Conservation (phyloP, 192 early-diverging fungal genomes). For the Rhizophagus sp. region DNA sequence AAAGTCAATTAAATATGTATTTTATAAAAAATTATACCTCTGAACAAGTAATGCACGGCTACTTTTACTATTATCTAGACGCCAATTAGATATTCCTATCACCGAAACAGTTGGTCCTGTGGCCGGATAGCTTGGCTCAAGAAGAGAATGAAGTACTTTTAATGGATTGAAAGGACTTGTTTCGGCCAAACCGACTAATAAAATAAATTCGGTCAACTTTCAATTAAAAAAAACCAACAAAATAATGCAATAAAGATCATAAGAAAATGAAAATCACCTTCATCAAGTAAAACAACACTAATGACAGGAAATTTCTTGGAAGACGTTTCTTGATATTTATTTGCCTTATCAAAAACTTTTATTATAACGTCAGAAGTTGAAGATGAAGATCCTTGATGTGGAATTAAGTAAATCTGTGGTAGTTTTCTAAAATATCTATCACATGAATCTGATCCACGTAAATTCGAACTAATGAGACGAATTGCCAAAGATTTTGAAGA, state of each 20-base stretch:
- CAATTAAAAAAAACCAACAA: too few species aligned
- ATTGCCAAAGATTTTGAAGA: slow-evolving; percentile 28
- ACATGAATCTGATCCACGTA: slow-evolving; percentile 26
- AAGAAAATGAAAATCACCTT: neutral
- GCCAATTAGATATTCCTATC: slow-evolving; percentile 30
- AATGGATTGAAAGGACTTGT: neutral
- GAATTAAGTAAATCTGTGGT: slow-evolving; percentile 27
- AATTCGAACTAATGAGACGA: slow-evolving; percentile 17
- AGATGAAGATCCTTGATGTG: slow-evolving; percentile 8
- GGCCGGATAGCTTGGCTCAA: slow-evolving; percentile 19
- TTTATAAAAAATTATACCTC: too few species aligned
- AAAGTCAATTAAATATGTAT: too few species aligned
- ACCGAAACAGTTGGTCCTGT: neutral
- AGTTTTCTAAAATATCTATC: slow-evolving; percentile 10
- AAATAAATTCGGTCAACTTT: too few species aligned
- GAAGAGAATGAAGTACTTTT: neutral
- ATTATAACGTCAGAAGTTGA: slow-evolving; percentile 31
- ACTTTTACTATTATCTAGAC: slow-evolving; percentile 27
- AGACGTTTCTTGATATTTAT: neutral
- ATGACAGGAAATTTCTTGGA: neutral
- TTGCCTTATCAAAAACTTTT: neutral
- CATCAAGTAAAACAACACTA: neutral
- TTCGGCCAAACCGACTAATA: slow-evolving; percentile 29
- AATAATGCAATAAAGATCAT: neutral
- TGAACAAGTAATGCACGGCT: slow-evolving; percentile 24